These are phyloP conservation scores for Malassezia psittaci DNA, from an alignment of 1,284 basidiomycete species.

Conservation along the genomic window DNA sequence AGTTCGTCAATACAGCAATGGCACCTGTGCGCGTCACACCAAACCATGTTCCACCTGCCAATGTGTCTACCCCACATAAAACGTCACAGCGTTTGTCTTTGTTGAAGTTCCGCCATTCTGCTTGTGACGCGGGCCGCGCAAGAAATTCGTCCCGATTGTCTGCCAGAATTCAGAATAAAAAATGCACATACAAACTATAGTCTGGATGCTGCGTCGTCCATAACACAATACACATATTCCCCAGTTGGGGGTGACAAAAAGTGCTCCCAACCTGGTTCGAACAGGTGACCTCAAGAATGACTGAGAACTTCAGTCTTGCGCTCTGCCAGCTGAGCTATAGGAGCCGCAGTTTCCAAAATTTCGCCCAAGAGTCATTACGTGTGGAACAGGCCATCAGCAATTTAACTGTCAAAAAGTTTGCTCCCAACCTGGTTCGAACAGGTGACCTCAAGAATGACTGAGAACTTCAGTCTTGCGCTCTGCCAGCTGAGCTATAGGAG, in stretches of 20 bases:
- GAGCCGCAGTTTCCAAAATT: background rate
- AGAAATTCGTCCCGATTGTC: slow-evolving; percentile 16
- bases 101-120: slow-evolving; percentile 3
- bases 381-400: no score
- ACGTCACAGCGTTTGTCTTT: background rate
- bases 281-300: slow-evolving; percentile 22
- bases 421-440: slow-evolving; percentile 23
- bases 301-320: slow-evolving; percentile 19
- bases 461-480: slow-evolving; percentile 21
- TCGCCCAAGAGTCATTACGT: no score
- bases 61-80: slow-evolving; percentile 8
- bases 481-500: slow-evolving; percentile 22
- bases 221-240: slow-evolving; percentile 12
- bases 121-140: slow-evolving; percentile 1
- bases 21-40: slow-evolving; percentile 6
- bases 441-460: slow-evolving; percentile 21
- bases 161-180: background rate
- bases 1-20: slow-evolving; percentile 9
- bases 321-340: slow-evolving; percentile 21
- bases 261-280: slow-evolving; percentile 22
- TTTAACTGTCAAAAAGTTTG: no score
- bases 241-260: slow-evolving; percentile 1
- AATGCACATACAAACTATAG: slow-evolving; percentile 8
- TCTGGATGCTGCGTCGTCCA: slow-evolving; percentile 12
- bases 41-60: slow-evolving; percentile 14